phyloP scores from a whole-genome alignment of 2,329 filamentous ascomycete genomes.

The Penicillium sp. region DNA sequence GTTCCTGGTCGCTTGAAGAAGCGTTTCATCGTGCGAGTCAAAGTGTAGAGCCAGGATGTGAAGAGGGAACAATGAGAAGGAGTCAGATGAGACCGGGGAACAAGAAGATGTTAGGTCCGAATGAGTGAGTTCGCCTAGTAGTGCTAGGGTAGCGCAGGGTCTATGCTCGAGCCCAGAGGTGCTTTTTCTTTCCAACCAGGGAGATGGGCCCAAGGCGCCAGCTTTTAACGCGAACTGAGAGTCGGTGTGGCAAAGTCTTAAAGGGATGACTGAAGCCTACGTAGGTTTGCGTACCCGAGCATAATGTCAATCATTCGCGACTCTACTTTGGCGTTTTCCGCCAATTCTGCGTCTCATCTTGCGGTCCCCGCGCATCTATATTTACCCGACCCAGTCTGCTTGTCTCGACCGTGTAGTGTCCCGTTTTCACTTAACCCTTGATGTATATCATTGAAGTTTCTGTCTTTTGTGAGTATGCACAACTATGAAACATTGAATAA shows the following conservation, averaged over 20 bases:
- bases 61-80: no score
- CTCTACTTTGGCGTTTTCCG: background rate
- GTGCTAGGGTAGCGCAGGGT: background rate
- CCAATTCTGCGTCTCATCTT: constrained; percentile 1
- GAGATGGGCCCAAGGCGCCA: background rate
- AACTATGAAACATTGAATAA: no score
- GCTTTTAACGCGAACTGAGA: background rate
- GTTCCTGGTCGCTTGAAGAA: constrained; percentile 32
- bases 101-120: background rate
- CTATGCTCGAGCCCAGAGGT: background rate
- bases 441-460: background rate
- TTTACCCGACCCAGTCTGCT: background rate
- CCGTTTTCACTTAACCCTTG: background rate
- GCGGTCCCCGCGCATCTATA: background rate
- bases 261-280: background rate
- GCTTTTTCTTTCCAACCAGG: background rate
- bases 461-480: background rate
- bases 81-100: background rate
- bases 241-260: background rate
- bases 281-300: background rate
- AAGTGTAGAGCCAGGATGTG: background rate
- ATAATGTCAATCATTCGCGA: background rate
- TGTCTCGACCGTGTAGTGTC: no score
- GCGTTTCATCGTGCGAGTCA: constrained; percentile 33
- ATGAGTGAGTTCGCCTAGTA: background rate